Base-by-base conservation (phyloP, 192 early-diverging fungal species). In the Gryganskiella cystojenkinii region DNA sequence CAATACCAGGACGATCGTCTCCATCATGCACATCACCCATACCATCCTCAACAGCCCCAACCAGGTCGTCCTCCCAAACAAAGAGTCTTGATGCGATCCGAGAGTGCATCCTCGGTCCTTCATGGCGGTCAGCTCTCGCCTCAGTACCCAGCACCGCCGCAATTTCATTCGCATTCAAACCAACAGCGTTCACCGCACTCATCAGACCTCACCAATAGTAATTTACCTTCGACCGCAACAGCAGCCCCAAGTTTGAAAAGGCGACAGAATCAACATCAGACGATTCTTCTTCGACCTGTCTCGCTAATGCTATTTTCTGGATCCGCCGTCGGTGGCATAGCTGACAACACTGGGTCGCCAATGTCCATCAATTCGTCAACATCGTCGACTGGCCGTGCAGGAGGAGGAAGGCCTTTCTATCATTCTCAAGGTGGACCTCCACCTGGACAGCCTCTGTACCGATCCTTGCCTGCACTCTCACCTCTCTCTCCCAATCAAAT, bases 401-500 rank as follows among this genome's bases (percentile, higher is more conserved):
- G n/a, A 20, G 33, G 17, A 17, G 43, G n/a, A 20, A 20, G 17
- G 11, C 42, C n/a, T 8, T 42, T 34, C 5, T 34, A 9, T 25
- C 49, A 64, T 17, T 61, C 33, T 11, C 40, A 37, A 11, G 59
- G 52, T 19, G 56, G 53, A 22, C 71, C 71, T 15, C 71, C 71
- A 15, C 71, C 71, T 34, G 71, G 71, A 2, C 71, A 74, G 42
- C 71, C 71, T n/a, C 50, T 74, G 15, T 74, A 61, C n/a, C 24
- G 64, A 17, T 74, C 71, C 17, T 9, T 74, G 10, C 58, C 65
- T 56, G 71, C 63, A 2, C 71, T 67, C 8, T 74, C 71, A 1
- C 71, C 71, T 24, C 53, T 56, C 9, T 60, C 63, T 40, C 64
- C 34, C 55, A 9, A 40, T 13, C 37, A 40, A 40, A 5, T 40